These are phyloP conservation scores for Capsicum baccatum DNA, from an alignment of 257 asterid genomes.

Conservation along the genomic window DNA sequence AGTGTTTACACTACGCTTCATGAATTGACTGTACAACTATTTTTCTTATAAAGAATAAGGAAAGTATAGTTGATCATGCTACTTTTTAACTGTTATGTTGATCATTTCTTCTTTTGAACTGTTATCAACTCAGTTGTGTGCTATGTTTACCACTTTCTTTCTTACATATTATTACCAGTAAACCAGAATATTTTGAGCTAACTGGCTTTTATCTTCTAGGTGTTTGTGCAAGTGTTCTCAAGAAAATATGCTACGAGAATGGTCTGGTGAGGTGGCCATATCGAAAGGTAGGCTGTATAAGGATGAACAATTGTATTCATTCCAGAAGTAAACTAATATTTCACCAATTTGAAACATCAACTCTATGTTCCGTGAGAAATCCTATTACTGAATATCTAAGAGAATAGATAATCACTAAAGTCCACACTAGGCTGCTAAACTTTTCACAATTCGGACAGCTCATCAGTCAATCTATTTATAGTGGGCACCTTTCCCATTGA, in stretches of 20 bases:
- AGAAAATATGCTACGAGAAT: constrained; percentile 68
- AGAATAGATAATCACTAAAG: neutral
- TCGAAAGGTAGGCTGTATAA: constrained; percentile 52
- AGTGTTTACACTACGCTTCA: neutral
- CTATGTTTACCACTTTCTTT: neutral
- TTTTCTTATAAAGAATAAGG: neutral
- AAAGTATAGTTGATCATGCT: neutral
- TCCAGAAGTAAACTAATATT: neutral
- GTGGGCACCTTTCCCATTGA: neutral
- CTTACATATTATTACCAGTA: neutral
- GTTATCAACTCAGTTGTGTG: neutral
- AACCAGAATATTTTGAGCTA: neutral
- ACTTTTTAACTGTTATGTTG: neutral
- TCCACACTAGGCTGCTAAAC: constrained; percentile 7
- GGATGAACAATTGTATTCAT: neutral
- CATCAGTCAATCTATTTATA: neutral
- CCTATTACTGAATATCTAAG: neutral
- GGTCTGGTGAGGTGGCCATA: constrained; percentile 75
- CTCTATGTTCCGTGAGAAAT: neutral
- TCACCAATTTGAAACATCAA: constrained; percentile 1
- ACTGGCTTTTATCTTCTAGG: constrained; percentile 49
- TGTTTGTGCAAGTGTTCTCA: constrained; percentile 60
- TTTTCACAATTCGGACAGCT: neutral
- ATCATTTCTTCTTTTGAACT: neutral
- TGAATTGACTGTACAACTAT: neutral